Percentiles rank a stretch among this genome's conserved stretches.
Conservation (phyloP, 441 rosid genomes). For the Dalechampia spathulata region DNA sequence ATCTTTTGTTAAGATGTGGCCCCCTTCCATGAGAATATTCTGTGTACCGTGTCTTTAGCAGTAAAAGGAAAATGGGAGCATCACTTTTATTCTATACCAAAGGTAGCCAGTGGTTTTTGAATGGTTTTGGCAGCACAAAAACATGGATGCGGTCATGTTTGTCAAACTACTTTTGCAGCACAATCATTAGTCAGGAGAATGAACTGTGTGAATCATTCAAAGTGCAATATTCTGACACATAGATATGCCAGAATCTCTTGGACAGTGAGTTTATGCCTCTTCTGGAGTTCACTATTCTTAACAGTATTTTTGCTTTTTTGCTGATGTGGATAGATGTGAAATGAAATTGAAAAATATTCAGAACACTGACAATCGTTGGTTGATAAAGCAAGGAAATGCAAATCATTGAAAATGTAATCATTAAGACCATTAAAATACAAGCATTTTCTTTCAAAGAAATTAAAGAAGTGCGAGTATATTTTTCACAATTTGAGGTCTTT, state of each 20-base stretch:
- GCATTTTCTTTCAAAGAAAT: not conserved
- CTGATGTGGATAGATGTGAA: slow-evolving; percentile 4
- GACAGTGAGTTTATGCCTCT: slow-evolving; percentile 1
- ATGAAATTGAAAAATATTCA: not conserved
- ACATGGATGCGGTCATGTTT: not conserved
- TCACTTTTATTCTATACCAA: slow-evolving; percentile 13
- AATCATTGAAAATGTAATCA: slow-evolving; percentile 1
- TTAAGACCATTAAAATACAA: not conserved
- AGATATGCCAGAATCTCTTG: slow-evolving; percentile 9
- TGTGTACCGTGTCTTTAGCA: not conserved
- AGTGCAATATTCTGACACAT: slow-evolving; percentile 4
- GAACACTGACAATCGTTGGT: not conserved
- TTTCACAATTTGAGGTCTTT: not conserved
- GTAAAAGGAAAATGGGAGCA: slow-evolving; percentile 5
- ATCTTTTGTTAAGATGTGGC: not conserved
- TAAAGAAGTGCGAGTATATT: not conserved
- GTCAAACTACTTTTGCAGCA: not conserved
- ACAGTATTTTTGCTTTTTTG: not conserved
- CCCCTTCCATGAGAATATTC: not conserved
- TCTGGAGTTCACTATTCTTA: slow-evolving; percentile 1
- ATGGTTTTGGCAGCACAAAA: slow-evolving; percentile 5
- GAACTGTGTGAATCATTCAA: slow-evolving; percentile 7
- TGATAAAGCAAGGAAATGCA: slow-evolving; percentile 1
- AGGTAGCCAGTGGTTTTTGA: not conserved
- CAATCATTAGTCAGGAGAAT: slow-evolving; percentile 1